Conservation (phyloP, 257 asterid genomes). For the Solanum corneliomulleri region DNA sequence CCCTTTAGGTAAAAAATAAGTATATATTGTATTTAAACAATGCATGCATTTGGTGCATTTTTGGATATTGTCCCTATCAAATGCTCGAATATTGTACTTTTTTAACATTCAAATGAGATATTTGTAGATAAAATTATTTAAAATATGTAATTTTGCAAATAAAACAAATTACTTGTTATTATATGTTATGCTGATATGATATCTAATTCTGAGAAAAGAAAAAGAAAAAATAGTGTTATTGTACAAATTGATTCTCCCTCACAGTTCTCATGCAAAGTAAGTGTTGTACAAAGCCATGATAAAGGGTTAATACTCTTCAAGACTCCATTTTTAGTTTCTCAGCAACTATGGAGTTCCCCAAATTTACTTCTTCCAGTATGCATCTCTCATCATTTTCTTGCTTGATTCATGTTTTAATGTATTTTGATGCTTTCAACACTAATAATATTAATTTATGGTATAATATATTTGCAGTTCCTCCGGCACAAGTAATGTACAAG, state of each 20-base stretch:
- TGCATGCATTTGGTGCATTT: neutral
- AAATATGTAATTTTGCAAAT: neutral
- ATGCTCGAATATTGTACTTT: neutral
- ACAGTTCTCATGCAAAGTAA: neutral
- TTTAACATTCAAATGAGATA: neutral
- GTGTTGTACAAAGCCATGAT: neutral
- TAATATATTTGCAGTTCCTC: neutral
- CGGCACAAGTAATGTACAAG: slow-evolving; percentile 5
- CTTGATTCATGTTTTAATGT: neutral
- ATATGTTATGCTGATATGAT: neutral
- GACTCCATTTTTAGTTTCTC: neutral
- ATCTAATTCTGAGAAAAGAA: neutral
- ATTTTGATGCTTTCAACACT: neutral
- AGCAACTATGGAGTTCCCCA: neutral
- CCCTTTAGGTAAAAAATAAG: neutral
- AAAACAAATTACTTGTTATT: neutral
- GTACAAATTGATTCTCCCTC: neutral
- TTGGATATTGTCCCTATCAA: neutral
- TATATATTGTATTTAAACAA: neutral
- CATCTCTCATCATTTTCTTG: neutral
- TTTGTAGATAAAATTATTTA: neutral
- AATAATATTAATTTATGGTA: neutral
- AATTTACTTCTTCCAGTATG: neutral
- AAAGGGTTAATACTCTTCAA: neutral
- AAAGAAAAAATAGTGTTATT: neutral